phyloP scores from a whole-genome alignment of 441 rosid species.

The Mallotus japonicus region DNA sequence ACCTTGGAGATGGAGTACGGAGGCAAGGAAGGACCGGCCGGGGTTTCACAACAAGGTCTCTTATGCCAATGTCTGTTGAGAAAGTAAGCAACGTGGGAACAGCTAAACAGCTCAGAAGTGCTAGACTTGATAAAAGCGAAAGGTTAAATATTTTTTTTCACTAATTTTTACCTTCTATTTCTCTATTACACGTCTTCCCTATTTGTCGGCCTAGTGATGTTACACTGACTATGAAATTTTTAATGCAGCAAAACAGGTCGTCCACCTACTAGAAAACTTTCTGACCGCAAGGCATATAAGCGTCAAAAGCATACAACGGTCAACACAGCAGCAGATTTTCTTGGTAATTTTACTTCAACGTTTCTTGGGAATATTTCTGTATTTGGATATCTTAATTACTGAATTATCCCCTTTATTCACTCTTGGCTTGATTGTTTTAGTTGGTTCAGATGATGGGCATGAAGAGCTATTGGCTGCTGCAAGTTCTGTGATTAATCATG shows the following conservation, averaged over 20 bases:
- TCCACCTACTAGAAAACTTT: conserved; percentile 91
- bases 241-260: conserved; percentile 79
- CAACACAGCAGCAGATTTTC: conserved; percentile 72
- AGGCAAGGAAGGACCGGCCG: conserved; percentile 90
- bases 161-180: conserved; percentile 18
- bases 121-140: conserved; percentile 78
- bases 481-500: conserved; percentile 62
- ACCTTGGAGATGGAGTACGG: conserved; percentile 72
- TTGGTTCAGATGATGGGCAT: conserved; percentile 84
- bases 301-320: conserved; percentile 70
- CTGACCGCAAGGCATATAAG: conserved; percentile 88
- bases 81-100: conserved; percentile 76
- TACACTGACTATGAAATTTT: conserved; percentile 31
- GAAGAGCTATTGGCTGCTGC: conserved; percentile 97
- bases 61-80: conserved; percentile 56
- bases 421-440: conserved; percentile 40
- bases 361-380: conserved; percentile 19
- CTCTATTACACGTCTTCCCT: conserved; percentile 8
- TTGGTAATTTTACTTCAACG: conserved; percentile 55
- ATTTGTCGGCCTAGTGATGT: conserved; percentile 12
- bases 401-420: conserved; percentile 23
- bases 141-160: conserved; percentile 51
- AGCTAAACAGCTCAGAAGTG: conserved; percentile 85
- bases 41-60: conserved; percentile 57
- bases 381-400: conserved; percentile 7